Evolutionary conservation across 2,329 filamentous ascomycete species (phyloP).

Genomic region (Diaporthe nobilis): DNA sequence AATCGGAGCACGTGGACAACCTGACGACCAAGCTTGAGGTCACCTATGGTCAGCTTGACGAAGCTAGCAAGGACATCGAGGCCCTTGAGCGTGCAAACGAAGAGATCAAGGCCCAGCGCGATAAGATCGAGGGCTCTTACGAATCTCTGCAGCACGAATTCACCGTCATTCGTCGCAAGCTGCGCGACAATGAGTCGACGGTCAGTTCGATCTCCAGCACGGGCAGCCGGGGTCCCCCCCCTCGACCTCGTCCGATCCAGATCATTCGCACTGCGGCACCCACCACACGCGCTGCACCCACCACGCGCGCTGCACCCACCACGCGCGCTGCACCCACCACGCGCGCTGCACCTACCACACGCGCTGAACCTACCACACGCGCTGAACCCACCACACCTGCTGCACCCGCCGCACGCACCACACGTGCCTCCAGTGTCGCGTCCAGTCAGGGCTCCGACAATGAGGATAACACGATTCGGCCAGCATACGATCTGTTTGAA

Average conservation of each 20-base stretch:
- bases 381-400: background rate
- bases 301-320: background rate
- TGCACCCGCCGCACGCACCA: conserved; percentile 50
- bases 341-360: conserved; percentile 54
- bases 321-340: background rate
- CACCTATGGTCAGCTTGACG: conserved; percentile 47
- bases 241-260: conserved; percentile 73
- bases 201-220: conserved; percentile 52
- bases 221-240: conserved; percentile 71
- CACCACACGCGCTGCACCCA: background rate
- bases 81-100: conserved; percentile 43
- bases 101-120: conserved; percentile 43
- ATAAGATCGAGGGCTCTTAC: conserved; percentile 46
- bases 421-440: conserved; percentile 65
- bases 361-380: background rate
- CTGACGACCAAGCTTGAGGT: conserved; percentile 41
- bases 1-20: conserved; percentile 1
- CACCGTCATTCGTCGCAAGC: conserved; percentile 45
- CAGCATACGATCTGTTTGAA: conserved; percentile 76
- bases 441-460: conserved; percentile 52
- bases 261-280: conserved; percentile 56
- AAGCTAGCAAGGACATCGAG: conserved; percentile 46
- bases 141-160: conserved; percentile 46
- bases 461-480: conserved; percentile 72
- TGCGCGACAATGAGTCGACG: conserved; percentile 47